These are phyloP conservation scores for Papilionanthe hybrid DNA, from an alignment of 116 monocot species.

Conservation along the genomic window DNA sequence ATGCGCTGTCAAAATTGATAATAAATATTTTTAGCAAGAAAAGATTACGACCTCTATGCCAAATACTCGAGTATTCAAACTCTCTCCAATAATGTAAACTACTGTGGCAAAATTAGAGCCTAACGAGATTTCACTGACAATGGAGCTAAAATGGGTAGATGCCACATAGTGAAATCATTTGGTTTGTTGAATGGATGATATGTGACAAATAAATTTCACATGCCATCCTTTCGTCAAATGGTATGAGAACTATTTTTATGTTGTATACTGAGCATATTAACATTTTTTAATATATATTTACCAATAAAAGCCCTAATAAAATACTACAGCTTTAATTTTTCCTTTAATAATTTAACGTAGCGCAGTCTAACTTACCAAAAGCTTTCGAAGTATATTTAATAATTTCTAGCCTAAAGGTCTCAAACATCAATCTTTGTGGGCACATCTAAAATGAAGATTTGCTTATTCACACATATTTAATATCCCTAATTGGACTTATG, in stretches of 20 bases:
- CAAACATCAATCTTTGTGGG: no score
- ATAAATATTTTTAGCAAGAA: background rate
- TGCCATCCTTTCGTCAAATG: background rate
- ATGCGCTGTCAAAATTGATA: background rate
- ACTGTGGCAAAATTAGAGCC: background rate
- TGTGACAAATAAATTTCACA: background rate
- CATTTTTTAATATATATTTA: background rate
- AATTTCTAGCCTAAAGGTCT: no score
- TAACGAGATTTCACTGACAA: no score
- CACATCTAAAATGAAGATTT: no score
- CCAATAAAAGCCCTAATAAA: background rate
- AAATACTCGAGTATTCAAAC: background rate
- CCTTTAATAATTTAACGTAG: background rate
- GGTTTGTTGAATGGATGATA: background rate
- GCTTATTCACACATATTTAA: no score
- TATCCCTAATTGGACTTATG: no score
- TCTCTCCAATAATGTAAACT: background rate
- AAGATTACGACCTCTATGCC: background rate
- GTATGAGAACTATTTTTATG: background rate
- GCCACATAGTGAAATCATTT: background rate
- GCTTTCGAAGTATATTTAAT: no score
- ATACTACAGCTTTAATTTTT: background rate
- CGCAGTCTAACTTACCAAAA: no score
- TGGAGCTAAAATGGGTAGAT: background rate
- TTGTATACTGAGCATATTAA: background rate